Evolutionary conservation across 2,329 filamentous ascomycete species (phyloP).

Genomic region (Colletotrichum tropicicola): DNA sequence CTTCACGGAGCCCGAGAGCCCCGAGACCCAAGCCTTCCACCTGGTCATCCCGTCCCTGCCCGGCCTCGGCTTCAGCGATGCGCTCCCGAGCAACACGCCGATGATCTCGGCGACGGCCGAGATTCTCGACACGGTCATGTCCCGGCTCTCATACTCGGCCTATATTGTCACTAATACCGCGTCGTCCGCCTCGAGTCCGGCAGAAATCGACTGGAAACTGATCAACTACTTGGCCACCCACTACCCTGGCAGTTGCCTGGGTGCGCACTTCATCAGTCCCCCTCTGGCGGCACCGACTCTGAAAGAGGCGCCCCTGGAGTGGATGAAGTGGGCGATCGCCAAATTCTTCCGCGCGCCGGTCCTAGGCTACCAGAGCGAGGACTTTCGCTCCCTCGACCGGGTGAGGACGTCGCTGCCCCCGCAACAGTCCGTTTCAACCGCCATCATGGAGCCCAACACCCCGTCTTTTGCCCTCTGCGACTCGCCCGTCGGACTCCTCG

Average conservation of each 20-base stretch:
- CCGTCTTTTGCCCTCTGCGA: conserved; percentile 69
- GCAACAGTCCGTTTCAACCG: conserved; percentile 41
- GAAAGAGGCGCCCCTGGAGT: conserved; percentile 53
- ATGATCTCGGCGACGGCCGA: conserved; percentile 62
- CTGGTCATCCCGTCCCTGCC: conserved; percentile 73
- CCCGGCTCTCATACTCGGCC: conserved; percentile 62
- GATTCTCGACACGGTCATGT: conserved; percentile 68
- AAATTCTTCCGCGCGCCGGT: conserved; percentile 55
- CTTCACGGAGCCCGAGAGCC: conserved; percentile 62
- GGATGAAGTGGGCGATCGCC: conserved; percentile 66
- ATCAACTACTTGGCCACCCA: conserved; percentile 56
- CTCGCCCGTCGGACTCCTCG: conserved; percentile 66
- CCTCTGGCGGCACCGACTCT: conserved; percentile 59
- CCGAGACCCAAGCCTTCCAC: conserved; percentile 62
- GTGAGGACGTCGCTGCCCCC: conserved; percentile 33
- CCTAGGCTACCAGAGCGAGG: conserved; percentile 64
- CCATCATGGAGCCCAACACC: conserved; percentile 58
- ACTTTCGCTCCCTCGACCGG: conserved; percentile 54
- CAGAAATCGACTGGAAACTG: conserved; percentile 61
- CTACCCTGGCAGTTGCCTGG: conserved; percentile 61
- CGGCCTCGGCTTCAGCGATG: conserved; percentile 73
- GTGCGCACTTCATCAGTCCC: conserved; percentile 69
- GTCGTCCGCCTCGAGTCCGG: conserved; percentile 53
- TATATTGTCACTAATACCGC: conserved; percentile 67
- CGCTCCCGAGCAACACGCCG: conserved; percentile 58